Conservation (phyloP, 768 basidiomycete genomes). For the Mycena pura region DNA sequence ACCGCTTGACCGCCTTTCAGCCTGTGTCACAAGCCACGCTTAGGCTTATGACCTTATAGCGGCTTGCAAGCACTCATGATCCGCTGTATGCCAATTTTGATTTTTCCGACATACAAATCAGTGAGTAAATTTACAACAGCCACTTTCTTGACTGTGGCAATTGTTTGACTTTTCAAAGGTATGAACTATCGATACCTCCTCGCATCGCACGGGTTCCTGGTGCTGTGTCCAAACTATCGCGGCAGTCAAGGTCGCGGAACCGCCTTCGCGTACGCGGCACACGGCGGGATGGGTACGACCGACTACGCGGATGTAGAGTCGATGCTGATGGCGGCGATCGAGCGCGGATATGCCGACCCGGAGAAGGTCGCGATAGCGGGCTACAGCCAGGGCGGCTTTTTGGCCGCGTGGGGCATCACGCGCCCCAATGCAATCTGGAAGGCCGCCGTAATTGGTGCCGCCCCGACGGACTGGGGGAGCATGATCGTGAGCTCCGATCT, state of each 20-base stretch:
- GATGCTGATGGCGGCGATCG: slow-evolving; percentile 22
- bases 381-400: slow-evolving; percentile 25
- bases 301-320: slow-evolving; percentile 24
- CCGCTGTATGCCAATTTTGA: too few species aligned
- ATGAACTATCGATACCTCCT: slow-evolving; percentile 7
- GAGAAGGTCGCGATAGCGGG: slow-evolving; percentile 24
- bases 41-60: too few species aligned
- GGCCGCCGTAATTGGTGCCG: slow-evolving; percentile 18
- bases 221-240: slow-evolving; percentile 23
- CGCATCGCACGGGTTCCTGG: slow-evolving; percentile 22
- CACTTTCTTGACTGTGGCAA: too few species aligned
- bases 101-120: slow-evolving; percentile 2
- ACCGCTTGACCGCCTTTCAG: too few species aligned
- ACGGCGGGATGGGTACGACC: slow-evolving; percentile 18
- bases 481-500: slow-evolving; percentile 14
- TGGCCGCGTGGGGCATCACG: slow-evolving; percentile 22
- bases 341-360: slow-evolving; percentile 9
- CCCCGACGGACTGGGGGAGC: slow-evolving; percentile 23
- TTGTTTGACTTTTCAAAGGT: too few species aligned
- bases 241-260: slow-evolving; percentile 22
- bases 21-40: too few species aligned
- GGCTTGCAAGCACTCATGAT: too few species aligned
- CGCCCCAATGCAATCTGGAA: slow-evolving; percentile 23
- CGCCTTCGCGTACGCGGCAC: slow-evolving; percentile 10
- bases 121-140: too few species aligned